Percentiles rank a stretch among this genome's conserved stretches.
These are phyloP conservation scores for Epicoccum sorghinum DNA, from an alignment of 2,329 filamentous ascomycete species.

Conservation along the genomic window DNA sequence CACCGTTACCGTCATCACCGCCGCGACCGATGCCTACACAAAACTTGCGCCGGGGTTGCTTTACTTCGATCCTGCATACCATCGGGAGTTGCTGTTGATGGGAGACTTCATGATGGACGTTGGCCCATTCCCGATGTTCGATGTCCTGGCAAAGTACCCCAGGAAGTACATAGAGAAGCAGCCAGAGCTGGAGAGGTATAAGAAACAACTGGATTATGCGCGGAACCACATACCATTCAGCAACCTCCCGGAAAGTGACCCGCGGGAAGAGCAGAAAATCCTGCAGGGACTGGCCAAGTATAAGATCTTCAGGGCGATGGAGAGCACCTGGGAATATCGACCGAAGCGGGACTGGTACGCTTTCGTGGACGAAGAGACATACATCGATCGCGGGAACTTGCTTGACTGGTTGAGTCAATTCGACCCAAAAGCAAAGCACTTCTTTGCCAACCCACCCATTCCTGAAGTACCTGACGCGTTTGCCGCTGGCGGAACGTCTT, in stretches of 20 bases:
- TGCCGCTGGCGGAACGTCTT: conserved; percentile 60
- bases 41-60: conserved; percentile 56
- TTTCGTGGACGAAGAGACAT: conserved; percentile 66
- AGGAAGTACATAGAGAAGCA: conserved; percentile 35
- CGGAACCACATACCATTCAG: conserved; percentile 36
- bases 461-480: conserved; percentile 50
- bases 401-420: conserved; percentile 60
- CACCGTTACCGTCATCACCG: conserved; percentile 62
- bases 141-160: conserved; percentile 44
- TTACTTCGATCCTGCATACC: conserved; percentile 34
- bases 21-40: conserved; percentile 60
- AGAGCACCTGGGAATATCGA: conserved; percentile 42
- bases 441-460: conserved; percentile 55
- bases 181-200: conserved; percentile 47
- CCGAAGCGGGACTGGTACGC: conserved; percentile 63
- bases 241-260: conserved; percentile 26
- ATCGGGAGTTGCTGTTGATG: conserved; percentile 47
- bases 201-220: conserved; percentile 39
- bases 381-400: conserved; percentile 60
- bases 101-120: conserved; percentile 47
- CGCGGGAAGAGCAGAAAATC: conserved; percentile 27
- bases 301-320: conserved; percentile 48
- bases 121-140: conserved; percentile 43
- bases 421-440: conserved; percentile 56
- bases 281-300: conserved; percentile 44